These are phyloP conservation scores for Russula lepida DNA, from an alignment of 768 basidiomycete species.

Conservation along the genomic window DNA sequence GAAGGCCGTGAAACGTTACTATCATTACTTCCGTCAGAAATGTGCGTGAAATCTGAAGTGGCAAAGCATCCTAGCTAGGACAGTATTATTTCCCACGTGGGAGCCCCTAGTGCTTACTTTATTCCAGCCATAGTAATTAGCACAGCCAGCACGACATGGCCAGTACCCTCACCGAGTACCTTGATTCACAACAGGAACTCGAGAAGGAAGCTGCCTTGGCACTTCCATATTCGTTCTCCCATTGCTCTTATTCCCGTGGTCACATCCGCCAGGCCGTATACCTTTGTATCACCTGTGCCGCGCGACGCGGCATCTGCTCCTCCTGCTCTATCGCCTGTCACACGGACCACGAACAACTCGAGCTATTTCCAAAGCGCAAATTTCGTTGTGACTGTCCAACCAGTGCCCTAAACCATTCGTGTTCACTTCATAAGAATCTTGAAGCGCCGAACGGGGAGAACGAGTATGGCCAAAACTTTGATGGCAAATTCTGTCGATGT, in stretches of 20 bases:
- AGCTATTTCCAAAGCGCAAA: constrained; percentile 76
- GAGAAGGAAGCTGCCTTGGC: constrained; percentile 35
- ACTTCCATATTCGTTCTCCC: constrained; percentile 36
- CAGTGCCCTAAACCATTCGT: constrained; percentile 45
- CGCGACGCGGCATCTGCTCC: constrained; percentile 63
- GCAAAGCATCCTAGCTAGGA: not conserved
- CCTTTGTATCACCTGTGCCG: constrained; percentile 67
- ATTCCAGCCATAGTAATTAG: not conserved
- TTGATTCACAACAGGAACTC: constrained; percentile 28
- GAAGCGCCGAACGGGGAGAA: constrained; percentile 56
- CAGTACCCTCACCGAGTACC: constrained; percentile 25
- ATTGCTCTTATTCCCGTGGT: constrained; percentile 35
- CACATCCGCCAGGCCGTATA: constrained; percentile 65
- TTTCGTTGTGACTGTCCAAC: constrained; percentile 88
- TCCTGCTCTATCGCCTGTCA: constrained; percentile 86
- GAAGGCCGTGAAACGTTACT: not conserved
- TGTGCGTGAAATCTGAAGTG: not conserved
- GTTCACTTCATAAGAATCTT: constrained; percentile 47
- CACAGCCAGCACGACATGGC: not conserved
- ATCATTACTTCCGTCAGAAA: not conserved
- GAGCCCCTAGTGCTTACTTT: too few relatives aligned
- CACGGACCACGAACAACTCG: constrained; percentile 77
- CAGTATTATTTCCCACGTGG: not conserved
- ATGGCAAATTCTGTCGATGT: constrained; percentile 66
- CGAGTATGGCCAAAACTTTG: constrained; percentile 67